Conservation (phyloP, 768 basidiomycete species). For the Lanmaoa rubissima region DNA sequence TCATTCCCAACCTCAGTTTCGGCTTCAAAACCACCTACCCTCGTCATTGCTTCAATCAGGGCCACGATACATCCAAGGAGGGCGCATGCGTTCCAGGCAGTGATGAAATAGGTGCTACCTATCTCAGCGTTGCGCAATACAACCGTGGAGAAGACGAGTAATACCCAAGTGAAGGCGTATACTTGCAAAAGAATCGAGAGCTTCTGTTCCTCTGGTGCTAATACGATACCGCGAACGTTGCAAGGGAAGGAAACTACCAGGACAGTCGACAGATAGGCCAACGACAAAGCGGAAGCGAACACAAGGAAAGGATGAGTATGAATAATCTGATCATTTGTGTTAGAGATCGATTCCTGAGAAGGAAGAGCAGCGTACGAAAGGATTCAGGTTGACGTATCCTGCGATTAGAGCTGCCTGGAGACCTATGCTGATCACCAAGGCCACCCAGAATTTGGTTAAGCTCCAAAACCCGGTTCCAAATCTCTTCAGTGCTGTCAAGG, state of each 20-base stretch:
- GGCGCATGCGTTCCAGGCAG: constrained; percentile 50
- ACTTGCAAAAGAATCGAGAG: constrained; percentile 50
- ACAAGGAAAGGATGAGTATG: constrained; percentile 58
- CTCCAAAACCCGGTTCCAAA: constrained; percentile 39
- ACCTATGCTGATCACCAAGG: constrained; percentile 44
- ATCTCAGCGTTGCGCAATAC: constrained; percentile 41
- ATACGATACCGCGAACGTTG: constrained; percentile 22
- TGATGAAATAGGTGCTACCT: constrained; percentile 57
- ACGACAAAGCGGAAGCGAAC: constrained; percentile 44
- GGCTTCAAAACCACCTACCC: constrained; percentile 10
- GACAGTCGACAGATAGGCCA: constrained; percentile 49
- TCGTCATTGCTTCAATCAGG: constrained; percentile 36
- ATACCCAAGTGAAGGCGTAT: constrained; percentile 57
- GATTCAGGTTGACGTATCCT: constrained; percentile 55
- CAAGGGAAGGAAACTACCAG: constrained; percentile 39
- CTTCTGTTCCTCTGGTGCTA: constrained; percentile 44
- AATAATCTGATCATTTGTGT: constrained; percentile 44
- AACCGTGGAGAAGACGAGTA: constrained; percentile 52
- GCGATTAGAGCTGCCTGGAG: constrained; percentile 48
- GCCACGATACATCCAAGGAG: constrained; percentile 41
- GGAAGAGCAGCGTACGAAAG: constrained; percentile 47
- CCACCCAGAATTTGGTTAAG: constrained; percentile 64
- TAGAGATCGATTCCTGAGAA: not conserved
- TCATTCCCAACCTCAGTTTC: constrained; percentile 5
- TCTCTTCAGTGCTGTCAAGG: constrained; percentile 26